These are phyloP conservation scores for Phytophthora constricta DNA, from an alignment of 352 stramenopile genomes.

Conservation along the genomic window DNA sequence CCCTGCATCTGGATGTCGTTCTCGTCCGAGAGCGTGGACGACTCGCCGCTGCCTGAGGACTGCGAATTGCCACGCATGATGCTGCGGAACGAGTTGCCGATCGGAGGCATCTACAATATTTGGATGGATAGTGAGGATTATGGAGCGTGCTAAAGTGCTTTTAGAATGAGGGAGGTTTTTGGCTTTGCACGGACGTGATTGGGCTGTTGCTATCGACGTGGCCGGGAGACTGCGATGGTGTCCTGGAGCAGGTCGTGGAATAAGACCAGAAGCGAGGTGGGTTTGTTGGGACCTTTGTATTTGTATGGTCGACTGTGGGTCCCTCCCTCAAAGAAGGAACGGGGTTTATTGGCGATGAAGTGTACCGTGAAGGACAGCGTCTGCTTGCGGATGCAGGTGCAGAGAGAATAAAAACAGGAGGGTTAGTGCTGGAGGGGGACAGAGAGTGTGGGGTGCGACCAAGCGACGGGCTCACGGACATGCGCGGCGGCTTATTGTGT, in stretches of 20 bases:
- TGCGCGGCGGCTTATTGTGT: neutral
- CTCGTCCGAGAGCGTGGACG: conserved; percentile 64
- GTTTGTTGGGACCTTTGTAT: no score
- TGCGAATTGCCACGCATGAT: conserved; percentile 74
- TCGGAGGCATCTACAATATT: conserved; percentile 70
- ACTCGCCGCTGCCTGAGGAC: conserved; percentile 47
- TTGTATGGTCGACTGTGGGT: conserved; percentile 3
- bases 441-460: conserved; percentile 7
- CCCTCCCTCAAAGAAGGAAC: conserved; percentile 1
- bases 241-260: neutral
- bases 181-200: neutral
- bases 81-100: conserved; percentile 62
- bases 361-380: neutral
- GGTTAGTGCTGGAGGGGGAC: neutral
- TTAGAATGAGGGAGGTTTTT: neutral
- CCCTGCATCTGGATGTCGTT: conserved; percentile 82
- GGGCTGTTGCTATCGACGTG: neutral
- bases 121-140: no score
- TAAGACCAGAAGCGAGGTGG: conserved; percentile 25
- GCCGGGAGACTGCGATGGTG: neutral
- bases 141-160: no score
- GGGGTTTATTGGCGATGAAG: no score
- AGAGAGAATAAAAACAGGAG: neutral
- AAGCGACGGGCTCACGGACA: conserved; percentile 23
- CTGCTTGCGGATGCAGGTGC: neutral